These are phyloP conservation scores for Atractiella rhizophila DNA, from an alignment of 768 basidiomycete genomes.

Conservation along the genomic window DNA sequence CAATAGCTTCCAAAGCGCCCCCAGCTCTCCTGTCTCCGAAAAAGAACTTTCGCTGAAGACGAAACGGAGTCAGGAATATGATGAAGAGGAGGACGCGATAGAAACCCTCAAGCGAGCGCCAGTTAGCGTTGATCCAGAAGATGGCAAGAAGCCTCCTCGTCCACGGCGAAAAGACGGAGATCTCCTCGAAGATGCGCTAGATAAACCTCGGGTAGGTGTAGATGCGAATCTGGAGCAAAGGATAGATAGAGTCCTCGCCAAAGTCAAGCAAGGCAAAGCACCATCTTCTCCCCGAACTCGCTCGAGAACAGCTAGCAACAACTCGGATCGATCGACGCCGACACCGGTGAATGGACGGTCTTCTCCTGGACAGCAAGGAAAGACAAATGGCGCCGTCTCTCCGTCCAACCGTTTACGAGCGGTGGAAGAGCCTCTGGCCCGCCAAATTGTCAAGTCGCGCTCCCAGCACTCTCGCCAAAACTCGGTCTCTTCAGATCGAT, in stretches of 20 bases:
- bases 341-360: constrained; percentile 15
- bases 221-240: constrained; percentile 20
- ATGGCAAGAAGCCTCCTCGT: neutral
- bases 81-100: constrained; percentile 13
- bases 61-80: neutral
- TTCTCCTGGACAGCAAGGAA: constrained; percentile 7
- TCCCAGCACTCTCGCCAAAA: too few relatives aligned
- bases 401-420: constrained; percentile 2
- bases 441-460: too few relatives aligned
- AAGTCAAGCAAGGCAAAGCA: constrained; percentile 18
- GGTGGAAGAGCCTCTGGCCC: too few relatives aligned
- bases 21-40: constrained; percentile 14
- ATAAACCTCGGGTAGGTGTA: constrained; percentile 7
- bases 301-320: neutral
- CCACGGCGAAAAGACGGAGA: constrained; percentile 12
- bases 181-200: constrained; percentile 20
- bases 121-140: constrained; percentile 6
- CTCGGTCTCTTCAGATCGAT: too few relatives aligned
- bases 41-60: neutral
- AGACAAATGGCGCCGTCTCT: constrained; percentile 1
- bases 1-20: constrained; percentile 20
- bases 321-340: constrained; percentile 11
- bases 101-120: constrained; percentile 4
- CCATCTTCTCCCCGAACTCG: constrained; percentile 2
- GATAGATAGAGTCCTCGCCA: constrained; percentile 22